phyloP scores from a whole-genome alignment of 108 stramenopile genomes.

The Nitzschia sp. region DNA sequence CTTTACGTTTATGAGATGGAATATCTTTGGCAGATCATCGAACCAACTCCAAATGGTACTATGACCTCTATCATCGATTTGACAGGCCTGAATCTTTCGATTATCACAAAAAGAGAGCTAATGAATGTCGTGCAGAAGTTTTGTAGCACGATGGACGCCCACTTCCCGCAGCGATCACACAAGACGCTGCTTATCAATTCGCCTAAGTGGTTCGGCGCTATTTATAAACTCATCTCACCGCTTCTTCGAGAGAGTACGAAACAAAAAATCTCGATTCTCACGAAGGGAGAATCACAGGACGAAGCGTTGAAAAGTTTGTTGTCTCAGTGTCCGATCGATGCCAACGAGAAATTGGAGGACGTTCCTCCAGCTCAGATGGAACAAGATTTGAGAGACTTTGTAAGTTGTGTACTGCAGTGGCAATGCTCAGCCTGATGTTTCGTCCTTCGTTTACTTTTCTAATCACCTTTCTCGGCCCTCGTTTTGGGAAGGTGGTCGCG shows the following conservation, averaged over 20 bases:
- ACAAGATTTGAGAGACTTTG: slow-evolving; percentile 32
- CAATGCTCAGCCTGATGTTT: not conserved
- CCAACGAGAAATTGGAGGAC: not conserved
- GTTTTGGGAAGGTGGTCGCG: not conserved
- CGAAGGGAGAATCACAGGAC: slow-evolving; percentile 23
- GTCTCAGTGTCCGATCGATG: slow-evolving; percentile 3
- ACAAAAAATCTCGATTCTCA: slow-evolving; percentile 68
- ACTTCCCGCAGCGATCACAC: slow-evolving; percentile 76
- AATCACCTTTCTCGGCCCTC: not conserved
- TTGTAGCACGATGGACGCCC: slow-evolving; percentile 60
- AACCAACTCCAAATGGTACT: slow-evolving; percentile 52
- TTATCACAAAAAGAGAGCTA: slow-evolving; percentile 52
- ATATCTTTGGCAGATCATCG: slow-evolving; percentile 79
- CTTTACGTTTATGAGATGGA: slow-evolving; percentile 79
- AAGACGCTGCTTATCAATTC: slow-evolving; percentile 77
- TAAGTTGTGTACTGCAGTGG: slow-evolving; percentile 27
- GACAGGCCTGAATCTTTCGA: slow-evolving; percentile 51
- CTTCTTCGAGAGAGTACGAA: slow-evolving; percentile 72
- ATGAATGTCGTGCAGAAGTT: slow-evolving; percentile 63
- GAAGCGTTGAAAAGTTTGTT: slow-evolving; percentile 2
- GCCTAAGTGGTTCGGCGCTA: slow-evolving; percentile 67
- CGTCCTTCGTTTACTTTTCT: not conserved
- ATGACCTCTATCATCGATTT: slow-evolving; percentile 83
- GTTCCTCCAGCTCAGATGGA: slow-evolving; percentile 25
- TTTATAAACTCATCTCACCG: slow-evolving; percentile 69